Evolutionary conservation across 2,329 filamentous ascomycete species (phyloP).

Genomic region (Phialophora chinensis): DNA sequence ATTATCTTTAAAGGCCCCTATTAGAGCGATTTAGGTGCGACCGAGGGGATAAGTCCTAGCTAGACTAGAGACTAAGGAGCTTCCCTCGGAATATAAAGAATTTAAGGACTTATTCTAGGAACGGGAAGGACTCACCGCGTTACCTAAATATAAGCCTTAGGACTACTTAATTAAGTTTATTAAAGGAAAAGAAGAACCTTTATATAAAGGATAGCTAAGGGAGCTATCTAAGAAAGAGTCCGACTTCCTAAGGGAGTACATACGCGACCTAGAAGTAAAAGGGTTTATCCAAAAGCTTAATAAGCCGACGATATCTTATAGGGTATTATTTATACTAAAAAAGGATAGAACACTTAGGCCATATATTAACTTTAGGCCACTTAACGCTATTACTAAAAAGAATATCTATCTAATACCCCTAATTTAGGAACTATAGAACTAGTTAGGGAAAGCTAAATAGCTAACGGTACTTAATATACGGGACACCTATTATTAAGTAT

Average conservation of each 20-base stretch:
- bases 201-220: too few relatives aligned
- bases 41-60: neutral
- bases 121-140: neutral
- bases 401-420: neutral
- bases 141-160: neutral
- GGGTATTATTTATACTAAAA: neutral
- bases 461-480: neutral
- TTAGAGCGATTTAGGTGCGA: neutral
- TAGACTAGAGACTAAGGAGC: neutral
- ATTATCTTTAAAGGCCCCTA: neutral
- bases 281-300: neutral
- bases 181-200: too few relatives aligned
- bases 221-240: too few relatives aligned
- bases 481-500: conserved; percentile 23
- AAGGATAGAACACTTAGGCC: neutral
- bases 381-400: neutral
- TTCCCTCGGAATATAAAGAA: neutral
- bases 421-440: neutral
- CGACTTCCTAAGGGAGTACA: too few relatives aligned
- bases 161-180: neutral
- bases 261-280: too few relatives aligned
- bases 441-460: neutral
- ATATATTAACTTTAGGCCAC: neutral
- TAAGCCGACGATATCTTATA: neutral
- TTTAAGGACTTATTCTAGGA: neutral